Base-by-base conservation (phyloP, 2,329 filamentous ascomycete species). In the Xylaria sp. region DNA sequence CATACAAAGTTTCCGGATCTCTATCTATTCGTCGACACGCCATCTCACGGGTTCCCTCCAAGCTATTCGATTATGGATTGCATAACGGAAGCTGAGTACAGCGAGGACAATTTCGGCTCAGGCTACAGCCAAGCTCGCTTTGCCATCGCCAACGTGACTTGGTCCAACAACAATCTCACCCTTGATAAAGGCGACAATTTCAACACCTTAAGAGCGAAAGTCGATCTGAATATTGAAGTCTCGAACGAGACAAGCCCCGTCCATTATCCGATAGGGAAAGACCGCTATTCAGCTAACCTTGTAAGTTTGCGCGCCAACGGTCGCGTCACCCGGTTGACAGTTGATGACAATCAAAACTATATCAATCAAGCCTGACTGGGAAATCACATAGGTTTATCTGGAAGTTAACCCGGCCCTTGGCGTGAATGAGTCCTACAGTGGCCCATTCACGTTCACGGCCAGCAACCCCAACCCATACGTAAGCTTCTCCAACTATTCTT, bases 211-310 rank as follows among this genome's bases (percentile, higher is more conserved):
- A 62, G 36, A 2, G 60, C 31, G 9, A 64, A 65, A 25, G 39
- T 71, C 12, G 69, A 69, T 15, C 20, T 71, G 8, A 63, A 65
- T 9, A 48, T 69, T 10, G 64, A 69, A 43, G 64, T 69, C 28
- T 57, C 55, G 8, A 66, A 71, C 20, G 6, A 36, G n/a, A 69
- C 69, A 23, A 69, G 66, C 20, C 69, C 67, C 3, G 57, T 67
- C 7, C 67, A 65, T 31, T 69, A 69, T 48, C 66, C 67, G 5
- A 67, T 71, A 13, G 67, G 63, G 8, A 71, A 69, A 48, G 69
- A 69, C 33, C 20, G 6, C 3, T 66, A 65, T 63, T 54, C 51
- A 10, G 23, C 52, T 1, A 71, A 64, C 39, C 31, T 71, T 51
- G 69, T 69, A 28, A 58, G 66, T 63, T 15, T 48, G n/a, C 28